A percentile compares a stretch with the other conserved stretches of the same genome.
These are phyloP conservation scores for Echites panduratus DNA, from an alignment of 257 asterid genomes.

Conservation along the genomic window DNA sequence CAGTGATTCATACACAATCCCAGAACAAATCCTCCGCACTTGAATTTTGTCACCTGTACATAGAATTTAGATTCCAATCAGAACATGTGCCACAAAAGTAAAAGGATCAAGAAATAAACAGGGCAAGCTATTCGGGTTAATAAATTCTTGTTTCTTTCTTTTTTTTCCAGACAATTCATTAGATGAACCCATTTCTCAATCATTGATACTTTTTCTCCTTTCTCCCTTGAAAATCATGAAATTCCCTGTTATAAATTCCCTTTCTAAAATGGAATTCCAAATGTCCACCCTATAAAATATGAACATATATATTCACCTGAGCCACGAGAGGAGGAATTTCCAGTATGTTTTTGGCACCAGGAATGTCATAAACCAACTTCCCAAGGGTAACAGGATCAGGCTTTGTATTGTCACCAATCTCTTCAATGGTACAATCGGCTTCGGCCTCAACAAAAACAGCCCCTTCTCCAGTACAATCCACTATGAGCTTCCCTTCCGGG, in stretches of 20 bases:
- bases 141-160: no score
- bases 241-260: no score
- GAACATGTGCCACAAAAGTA: no score
- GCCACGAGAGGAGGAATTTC: slow-evolving; percentile 82
- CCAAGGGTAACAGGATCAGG: slow-evolving; percentile 82
- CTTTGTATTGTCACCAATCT: slow-evolving; percentile 62
- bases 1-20: slow-evolving; percentile 89
- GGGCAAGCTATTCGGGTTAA: background rate
- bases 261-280: no score
- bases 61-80: background rate
- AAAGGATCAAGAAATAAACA: background rate
- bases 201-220: no score
- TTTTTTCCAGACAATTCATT: no score
- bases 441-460: slow-evolving; percentile 89
- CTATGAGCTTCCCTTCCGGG: slow-evolving; percentile 65
- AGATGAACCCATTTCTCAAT: no score
- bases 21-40: slow-evolving; percentile 85
- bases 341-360: slow-evolving; percentile 56
- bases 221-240: no score
- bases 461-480: slow-evolving; percentile 76
- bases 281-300: no score
- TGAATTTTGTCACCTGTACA: slow-evolving; percentile 72
- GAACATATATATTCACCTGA: slow-evolving; percentile 63
- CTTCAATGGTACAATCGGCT: slow-evolving; percentile 49
- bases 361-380: slow-evolving; percentile 77